A percentile compares a stretch with the other conserved stretches of the same genome.
Evolutionary conservation across 768 basidiomycete genomes (phyloP).

Genomic region (Rhodotorula kratochvilovae): DNA sequence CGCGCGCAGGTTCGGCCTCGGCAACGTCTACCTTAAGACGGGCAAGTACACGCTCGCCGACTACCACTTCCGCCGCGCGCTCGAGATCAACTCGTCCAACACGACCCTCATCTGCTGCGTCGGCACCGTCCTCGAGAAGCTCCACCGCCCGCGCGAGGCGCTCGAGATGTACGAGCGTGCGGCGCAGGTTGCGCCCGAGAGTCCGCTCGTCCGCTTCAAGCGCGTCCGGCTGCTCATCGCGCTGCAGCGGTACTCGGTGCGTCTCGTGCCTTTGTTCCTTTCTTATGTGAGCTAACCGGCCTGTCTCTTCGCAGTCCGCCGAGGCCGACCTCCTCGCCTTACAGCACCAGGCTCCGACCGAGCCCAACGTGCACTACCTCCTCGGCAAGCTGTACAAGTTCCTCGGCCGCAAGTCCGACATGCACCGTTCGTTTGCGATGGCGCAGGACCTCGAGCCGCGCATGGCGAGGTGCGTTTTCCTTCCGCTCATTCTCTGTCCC

Average conservation of each 20-base stretch:
- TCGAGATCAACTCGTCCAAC: slow-evolving; percentile 87
- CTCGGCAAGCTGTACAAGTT: slow-evolving; percentile 85
- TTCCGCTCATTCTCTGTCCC: no score
- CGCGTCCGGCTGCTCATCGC: slow-evolving; percentile 84
- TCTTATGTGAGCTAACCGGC: no score
- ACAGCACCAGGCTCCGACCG: slow-evolving; percentile 78
- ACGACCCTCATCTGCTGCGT: slow-evolving; percentile 94
- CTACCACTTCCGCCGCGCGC: slow-evolving; percentile 90
- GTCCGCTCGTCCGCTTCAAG: slow-evolving; percentile 89
- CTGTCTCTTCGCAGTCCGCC: slow-evolving; percentile 58
- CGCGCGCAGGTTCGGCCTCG: slow-evolving; percentile 83
- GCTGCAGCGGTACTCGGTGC: slow-evolving; percentile 74
- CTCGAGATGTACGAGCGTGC: slow-evolving; percentile 77
- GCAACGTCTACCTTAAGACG: slow-evolving; percentile 90
- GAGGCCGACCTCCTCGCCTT: slow-evolving; percentile 74
- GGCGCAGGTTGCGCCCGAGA: slow-evolving; percentile 71
- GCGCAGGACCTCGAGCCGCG: slow-evolving; percentile 94
- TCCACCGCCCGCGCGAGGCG: slow-evolving; percentile 70
- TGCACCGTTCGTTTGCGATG: slow-evolving; percentile 76
- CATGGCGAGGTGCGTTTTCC: slow-evolving; percentile 52
- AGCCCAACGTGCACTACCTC: slow-evolving; percentile 94
- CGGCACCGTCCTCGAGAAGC: slow-evolving; percentile 88
- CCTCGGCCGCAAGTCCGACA: slow-evolving; percentile 60
- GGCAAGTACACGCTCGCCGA: slow-evolving; percentile 89
- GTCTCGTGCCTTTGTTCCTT: slow-evolving; percentile 39